Evolutionary conservation across 306 rosid genomes (phyloP).

Genomic region (Dalbergia cultrata): DNA sequence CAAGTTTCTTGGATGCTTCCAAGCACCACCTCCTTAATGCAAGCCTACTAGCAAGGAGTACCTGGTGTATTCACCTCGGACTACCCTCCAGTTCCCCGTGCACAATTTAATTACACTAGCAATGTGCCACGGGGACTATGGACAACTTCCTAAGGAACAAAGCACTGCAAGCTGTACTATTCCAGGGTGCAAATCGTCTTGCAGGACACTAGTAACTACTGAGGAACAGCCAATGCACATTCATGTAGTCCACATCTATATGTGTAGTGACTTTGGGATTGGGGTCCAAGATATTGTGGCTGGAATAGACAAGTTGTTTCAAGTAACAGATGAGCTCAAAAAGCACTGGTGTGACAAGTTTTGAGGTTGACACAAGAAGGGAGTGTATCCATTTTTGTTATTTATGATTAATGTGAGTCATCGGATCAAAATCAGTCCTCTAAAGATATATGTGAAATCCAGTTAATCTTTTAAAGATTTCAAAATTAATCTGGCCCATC

Average conservation of each 20-base stretch:
- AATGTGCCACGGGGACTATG: constrained; percentile 85
- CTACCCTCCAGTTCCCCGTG: constrained; percentile 83
- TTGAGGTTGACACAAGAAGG: background rate
- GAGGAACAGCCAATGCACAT: constrained; percentile 97
- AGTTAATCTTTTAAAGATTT: too few species aligned
- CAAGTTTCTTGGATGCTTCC: constrained; percentile 88
- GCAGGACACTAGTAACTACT: constrained; percentile 86
- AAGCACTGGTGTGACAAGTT: background rate
- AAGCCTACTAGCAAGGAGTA: constrained; percentile 79
- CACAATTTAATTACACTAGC: constrained; percentile 81
- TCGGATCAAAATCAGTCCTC: too few species aligned
- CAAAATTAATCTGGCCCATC: too few species aligned
- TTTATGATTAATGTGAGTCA: background rate
- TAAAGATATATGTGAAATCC: too few species aligned
- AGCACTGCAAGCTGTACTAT: constrained; percentile 69
- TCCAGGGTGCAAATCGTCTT: constrained; percentile 74
- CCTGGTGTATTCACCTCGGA: constrained; percentile 87
- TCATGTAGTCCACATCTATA: constrained; percentile 86
- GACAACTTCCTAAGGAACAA: constrained; percentile 77
- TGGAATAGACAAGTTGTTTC: background rate
- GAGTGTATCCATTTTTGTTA: background rate
- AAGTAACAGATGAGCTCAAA: constrained; percentile 1
- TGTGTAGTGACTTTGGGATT: background rate
- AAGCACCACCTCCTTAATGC: constrained; percentile 75
- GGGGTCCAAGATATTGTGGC: constrained; percentile 2